A percentile compares a stretch with the other conserved stretches of the same genome.
These are phyloP conservation scores for Blastomyces parvus DNA, from an alignment of 2,329 filamentous ascomycete species.

Conservation along the genomic window DNA sequence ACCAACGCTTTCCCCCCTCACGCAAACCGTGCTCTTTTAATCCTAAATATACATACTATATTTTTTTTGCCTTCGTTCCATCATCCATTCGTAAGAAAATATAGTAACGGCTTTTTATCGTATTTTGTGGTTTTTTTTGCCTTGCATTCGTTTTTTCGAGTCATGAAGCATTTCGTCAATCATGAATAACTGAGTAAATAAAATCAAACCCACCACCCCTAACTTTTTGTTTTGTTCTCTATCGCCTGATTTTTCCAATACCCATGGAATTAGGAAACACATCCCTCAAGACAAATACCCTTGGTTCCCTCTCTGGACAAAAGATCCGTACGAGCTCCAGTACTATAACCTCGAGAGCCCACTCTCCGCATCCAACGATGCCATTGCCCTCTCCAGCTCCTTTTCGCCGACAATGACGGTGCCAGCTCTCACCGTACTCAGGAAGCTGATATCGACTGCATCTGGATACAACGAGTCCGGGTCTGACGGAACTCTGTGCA, in stretches of 20 bases:
- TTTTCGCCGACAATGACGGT: slow-evolving; percentile 75
- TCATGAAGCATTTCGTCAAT: neutral
- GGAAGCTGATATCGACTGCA: slow-evolving; percentile 71
- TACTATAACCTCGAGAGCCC: neutral
- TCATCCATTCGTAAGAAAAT: neutral
- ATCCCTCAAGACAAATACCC: neutral
- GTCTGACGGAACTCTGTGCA: slow-evolving; percentile 20
- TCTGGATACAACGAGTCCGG: slow-evolving; percentile 26
- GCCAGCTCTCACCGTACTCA: slow-evolving; percentile 79
- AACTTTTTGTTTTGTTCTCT: too few species aligned
- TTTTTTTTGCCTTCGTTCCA: neutral
- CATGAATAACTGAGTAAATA: neutral
- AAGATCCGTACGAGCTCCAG: neutral
- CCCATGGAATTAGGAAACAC: too few species aligned
- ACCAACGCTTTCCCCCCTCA: too few species aligned
- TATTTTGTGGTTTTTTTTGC: neutral
- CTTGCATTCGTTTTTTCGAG: neutral
- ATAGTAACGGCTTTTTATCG: neutral
- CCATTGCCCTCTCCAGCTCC: slow-evolving; percentile 63
- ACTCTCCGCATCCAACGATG: slow-evolving; percentile 46
- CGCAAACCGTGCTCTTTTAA: neutral
- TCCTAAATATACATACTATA: neutral
- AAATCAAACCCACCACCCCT: neutral
- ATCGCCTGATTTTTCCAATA: neutral
- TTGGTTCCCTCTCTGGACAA: neutral